Evolutionary conservation across 2,329 filamentous ascomycete species (phyloP).

Genomic region (Venturia nashicola): DNA sequence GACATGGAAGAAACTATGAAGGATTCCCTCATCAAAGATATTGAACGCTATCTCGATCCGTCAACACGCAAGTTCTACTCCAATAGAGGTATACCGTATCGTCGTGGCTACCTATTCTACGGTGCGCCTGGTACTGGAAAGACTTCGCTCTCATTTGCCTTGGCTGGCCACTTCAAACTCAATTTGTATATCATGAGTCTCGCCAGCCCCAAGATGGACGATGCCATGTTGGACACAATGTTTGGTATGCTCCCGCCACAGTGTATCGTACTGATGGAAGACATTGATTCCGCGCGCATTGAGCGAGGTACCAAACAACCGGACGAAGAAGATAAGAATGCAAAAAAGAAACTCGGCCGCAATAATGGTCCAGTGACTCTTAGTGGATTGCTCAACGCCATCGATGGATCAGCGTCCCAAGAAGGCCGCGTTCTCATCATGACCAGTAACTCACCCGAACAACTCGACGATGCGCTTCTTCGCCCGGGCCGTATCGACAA

Average conservation of each 20-base stretch:
- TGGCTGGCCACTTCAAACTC: conserved; percentile 35
- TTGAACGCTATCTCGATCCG: conserved; percentile 44
- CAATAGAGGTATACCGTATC: conserved; percentile 74
- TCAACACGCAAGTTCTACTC: conserved; percentile 65
- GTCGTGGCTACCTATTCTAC: conserved; percentile 68
- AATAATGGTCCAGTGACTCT: conserved; percentile 8
- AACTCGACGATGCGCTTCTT: conserved; percentile 15
- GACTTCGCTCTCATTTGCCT: conserved; percentile 41
- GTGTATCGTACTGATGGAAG: conserved; percentile 21
- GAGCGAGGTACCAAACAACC: neutral
- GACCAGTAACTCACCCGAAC: conserved; percentile 17
- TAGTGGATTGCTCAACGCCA: conserved; percentile 16
- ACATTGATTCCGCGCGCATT: conserved; percentile 9
- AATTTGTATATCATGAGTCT: conserved; percentile 34
- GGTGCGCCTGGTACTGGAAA: conserved; percentile 75
- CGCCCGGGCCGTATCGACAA: conserved; percentile 16
- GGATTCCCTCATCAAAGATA: conserved; percentile 8
- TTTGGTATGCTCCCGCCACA: conserved; percentile 56
- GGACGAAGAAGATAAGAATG: neutral
- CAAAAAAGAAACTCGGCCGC: neutral
- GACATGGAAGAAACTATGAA: conserved; percentile 4
- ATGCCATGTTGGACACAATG: conserved; percentile 43
- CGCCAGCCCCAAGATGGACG: conserved; percentile 59
- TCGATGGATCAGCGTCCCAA: conserved; percentile 14
- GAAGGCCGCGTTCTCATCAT: conserved; percentile 19